These are phyloP conservation scores for Aquanectria penicillioides DNA, from an alignment of 2,329 filamentous ascomycete genomes.

Conservation along the genomic window DNA sequence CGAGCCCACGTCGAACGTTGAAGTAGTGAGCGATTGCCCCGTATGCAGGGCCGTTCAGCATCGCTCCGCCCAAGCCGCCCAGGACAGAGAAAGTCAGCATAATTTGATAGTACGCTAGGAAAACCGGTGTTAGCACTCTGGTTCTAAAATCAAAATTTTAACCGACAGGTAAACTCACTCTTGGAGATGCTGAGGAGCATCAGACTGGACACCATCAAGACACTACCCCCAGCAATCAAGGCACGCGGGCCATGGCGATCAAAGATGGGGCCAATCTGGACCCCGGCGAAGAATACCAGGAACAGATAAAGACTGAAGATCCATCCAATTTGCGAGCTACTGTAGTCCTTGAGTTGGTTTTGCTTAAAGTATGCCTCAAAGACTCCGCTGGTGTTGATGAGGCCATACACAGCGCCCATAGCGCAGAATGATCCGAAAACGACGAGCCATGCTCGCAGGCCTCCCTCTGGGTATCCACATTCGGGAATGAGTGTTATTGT, in stretches of 20 bases:
- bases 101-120: conserved; percentile 76
- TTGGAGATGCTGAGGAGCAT: conserved; percentile 76
- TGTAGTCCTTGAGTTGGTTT: conserved; percentile 76
- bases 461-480: conserved; percentile 63
- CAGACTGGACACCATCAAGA: conserved; percentile 69
- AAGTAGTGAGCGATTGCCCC: conserved; percentile 84
- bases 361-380: conserved; percentile 81
- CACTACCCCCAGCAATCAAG: conserved; percentile 72
- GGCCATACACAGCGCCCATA: conserved; percentile 71
- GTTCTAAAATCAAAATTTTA: background rate
- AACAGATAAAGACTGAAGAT: conserved; percentile 87
- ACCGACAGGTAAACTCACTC: conserved; percentile 3
- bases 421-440: conserved; percentile 76
- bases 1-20: conserved; percentile 74
- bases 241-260: conserved; percentile 77
- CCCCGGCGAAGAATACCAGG: conserved; percentile 81
- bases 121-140: background rate
- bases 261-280: conserved; percentile 85
- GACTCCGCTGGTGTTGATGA: conserved; percentile 65
- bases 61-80: conserved; percentile 75
- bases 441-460: conserved; percentile 73
- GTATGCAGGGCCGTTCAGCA: conserved; percentile 82
- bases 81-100: conserved; percentile 80
- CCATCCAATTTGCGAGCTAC: conserved; percentile 80
- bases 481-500: background rate